These are phyloP conservation scores for Xylaria multiplex DNA, from an alignment of 2,329 filamentous ascomycete genomes.

Conservation along the genomic window DNA sequence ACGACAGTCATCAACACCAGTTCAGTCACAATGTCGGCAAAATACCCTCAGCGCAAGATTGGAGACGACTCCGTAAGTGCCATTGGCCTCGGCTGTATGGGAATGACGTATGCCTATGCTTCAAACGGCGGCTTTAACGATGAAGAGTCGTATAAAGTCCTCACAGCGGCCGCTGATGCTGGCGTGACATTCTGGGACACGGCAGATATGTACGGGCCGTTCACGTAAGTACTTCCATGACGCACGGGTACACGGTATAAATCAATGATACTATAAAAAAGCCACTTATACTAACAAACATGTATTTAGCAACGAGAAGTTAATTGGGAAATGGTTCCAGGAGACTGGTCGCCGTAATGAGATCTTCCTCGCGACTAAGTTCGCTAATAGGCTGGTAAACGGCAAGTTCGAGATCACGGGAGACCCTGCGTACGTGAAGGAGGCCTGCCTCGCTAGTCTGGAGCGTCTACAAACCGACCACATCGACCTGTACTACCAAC, in stretches of 20 bases:
- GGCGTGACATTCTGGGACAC: slow-evolving; percentile 48
- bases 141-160: slow-evolving; percentile 42
- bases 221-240: slow-evolving; percentile 46
- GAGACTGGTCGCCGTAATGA: slow-evolving; percentile 57
- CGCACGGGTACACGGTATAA: background rate
- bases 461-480: slow-evolving; percentile 59
- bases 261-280: background rate
- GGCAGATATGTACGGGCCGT: slow-evolving; percentile 49
- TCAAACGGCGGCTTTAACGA: slow-evolving; percentile 45
- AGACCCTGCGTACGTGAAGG: slow-evolving; percentile 44
- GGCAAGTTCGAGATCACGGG: slow-evolving; percentile 40
- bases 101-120: slow-evolving; percentile 50
- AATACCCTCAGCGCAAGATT: slow-evolving; percentile 54
- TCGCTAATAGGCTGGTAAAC: slow-evolving; percentile 52
- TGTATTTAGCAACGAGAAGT: slow-evolving; percentile 50
- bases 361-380: slow-evolving; percentile 65
- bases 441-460: slow-evolving; percentile 51
- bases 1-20: background rate
- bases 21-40: slow-evolving; percentile 39
- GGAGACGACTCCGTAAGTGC: slow-evolving; percentile 54
- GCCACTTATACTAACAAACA: background rate
- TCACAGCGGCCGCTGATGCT: slow-evolving; percentile 43
- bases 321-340: slow-evolving; percentile 56
- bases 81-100: slow-evolving; percentile 61
- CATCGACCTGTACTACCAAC: slow-evolving; percentile 65